Base-by-base conservation (phyloP, 169 alveolate genomes). In the Eimeria maxima region DNA sequence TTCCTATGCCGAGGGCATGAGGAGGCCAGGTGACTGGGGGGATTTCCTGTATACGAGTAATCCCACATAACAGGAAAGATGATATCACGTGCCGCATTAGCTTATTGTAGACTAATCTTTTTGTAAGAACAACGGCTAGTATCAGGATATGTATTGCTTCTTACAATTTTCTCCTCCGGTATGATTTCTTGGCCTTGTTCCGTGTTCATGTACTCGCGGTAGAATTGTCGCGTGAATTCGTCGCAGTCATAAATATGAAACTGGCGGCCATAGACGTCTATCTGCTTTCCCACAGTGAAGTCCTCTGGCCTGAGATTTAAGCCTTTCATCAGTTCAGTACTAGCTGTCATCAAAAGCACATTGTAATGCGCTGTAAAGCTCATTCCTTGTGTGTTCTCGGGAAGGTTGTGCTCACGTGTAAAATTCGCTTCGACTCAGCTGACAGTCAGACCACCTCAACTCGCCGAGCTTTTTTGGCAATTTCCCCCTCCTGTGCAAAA, bases 1-100 rank as follows among this genome's bases (percentile, higher is more conserved):
- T 97, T 63, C 98, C 98, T 78, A 97, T 95, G n/a, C 98, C 99
- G 88, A 97, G 97, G 18, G 71, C 93, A 86, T 98, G 98, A 57
- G 99, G 99, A 38, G 98, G 98, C 93, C 98, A 97, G 60, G 95
- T 80, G 47, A 97, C 95, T n/a, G 88, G 86, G 13, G 96, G 96
- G 53, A 74, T 65, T 45, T 97, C 97, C 95, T 95, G 93, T 50
- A 80, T 33, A 33, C 38, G 38, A 33, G 38, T 33, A 33, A 1
- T 33, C 2, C 0, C 84, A 24, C 78, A 87, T 27, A 96, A 96
- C 6, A 76, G 95, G 38, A 16, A 29, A 0, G 57, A 0, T 7
- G 27, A 69, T 69, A 13, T 13, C 5, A 4, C 47, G 27, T 2
- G 29, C 7, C 78, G 22, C 0, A 18, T n/a, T 44, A 69, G 47